These are phyloP conservation scores for Penicillium alfredii DNA, from an alignment of 495 filamentous ascomycete species.

Conservation along the genomic window DNA sequence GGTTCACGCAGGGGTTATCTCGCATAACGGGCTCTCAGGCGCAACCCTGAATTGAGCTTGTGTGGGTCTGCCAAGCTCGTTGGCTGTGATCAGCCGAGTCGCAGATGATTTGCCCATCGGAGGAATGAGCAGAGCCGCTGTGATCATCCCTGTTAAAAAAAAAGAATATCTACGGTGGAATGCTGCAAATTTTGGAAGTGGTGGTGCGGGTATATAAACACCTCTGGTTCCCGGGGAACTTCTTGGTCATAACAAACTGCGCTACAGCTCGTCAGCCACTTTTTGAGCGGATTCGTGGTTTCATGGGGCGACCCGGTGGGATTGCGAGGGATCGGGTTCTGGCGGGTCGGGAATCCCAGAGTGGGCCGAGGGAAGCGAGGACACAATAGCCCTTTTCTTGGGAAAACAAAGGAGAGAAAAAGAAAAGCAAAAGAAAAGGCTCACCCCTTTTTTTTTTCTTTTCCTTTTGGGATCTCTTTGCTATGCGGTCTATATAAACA, in stretches of 20 bases:
- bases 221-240: slow-evolving; percentile 1
- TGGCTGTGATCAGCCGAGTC: slow-evolving; percentile 21
- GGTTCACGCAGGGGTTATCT: neutral
- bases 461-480: too few relatives aligned
- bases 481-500: too few relatives aligned
- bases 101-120: slow-evolving; percentile 11
- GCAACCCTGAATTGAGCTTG: slow-evolving; percentile 21
- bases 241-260: too few relatives aligned
- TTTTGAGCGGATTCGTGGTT: too few relatives aligned
- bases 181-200: too few relatives aligned
- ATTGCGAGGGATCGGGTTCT: slow-evolving; percentile 24
- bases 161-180: too few relatives aligned
- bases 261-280: too few relatives aligned
- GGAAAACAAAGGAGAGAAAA: too few relatives aligned
- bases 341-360: slow-evolving; percentile 24
- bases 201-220: slow-evolving; percentile 3
- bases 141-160: too few relatives aligned
- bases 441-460: slow-evolving; percentile 19
- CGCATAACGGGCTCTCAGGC: slow-evolving; percentile 13
- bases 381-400: slow-evolving; percentile 8
- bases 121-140: slow-evolving; percentile 19
- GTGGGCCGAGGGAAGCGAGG: slow-evolving; percentile 21
- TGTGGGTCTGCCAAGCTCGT: slow-evolving; percentile 26
- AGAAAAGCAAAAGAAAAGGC: too few relatives aligned
- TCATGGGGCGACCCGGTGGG: slow-evolving; percentile 17